Evolutionary conservation across 257 asterid genomes (phyloP), one percentile per base, ranked within the genome.

Genomic region (Solanum chmielewskii): DNA sequence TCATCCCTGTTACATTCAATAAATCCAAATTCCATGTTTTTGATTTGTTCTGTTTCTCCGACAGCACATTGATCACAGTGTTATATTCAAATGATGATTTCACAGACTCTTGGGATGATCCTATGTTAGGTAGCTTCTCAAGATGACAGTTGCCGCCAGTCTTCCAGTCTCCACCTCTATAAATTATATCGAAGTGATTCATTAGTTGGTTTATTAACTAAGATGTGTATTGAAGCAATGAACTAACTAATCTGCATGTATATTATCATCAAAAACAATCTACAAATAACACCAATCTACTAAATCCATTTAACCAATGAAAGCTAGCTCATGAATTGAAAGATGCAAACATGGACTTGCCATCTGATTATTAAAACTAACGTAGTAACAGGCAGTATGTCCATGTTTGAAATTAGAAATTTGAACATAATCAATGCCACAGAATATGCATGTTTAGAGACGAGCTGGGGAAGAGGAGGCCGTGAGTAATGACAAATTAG

Each of bases 81-180:
- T 82, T 80, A 64, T 62, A 81, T 64, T 83, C 66, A 35, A 74
- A 56, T 41, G 70, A 87, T 6, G 83, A 68, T 15, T 47, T 69
- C 64, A 85, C 21, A 0, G 20, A 74, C 62, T 73, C 89, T 60
- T 59, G 80, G 11, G 68, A 60, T 16, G 87, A 84, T 39, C 81
- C 80, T 83, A 84, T 27, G 29, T 88, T 83, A 11, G 89, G 89
- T 49, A 88, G 73, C 25, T 87, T 88, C 70, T 83, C 87, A 84
- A 41, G 47, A 60, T 88, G 87, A 59, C 89, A 84, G 85, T 44
- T 74, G 23, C 89, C 89, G 18, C 89, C 89, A 3, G 60, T 88
- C 37, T 62, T 88, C 89, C 89, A 88, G 47, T 88, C 87, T n/a
- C 89, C 89, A 23, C 85, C 87, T 35, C 89, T 88, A n/a, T 52